Evolutionary conservation across 441 rosid species (phyloP).

Genomic region (Pelargonium cotyledonis): DNA sequence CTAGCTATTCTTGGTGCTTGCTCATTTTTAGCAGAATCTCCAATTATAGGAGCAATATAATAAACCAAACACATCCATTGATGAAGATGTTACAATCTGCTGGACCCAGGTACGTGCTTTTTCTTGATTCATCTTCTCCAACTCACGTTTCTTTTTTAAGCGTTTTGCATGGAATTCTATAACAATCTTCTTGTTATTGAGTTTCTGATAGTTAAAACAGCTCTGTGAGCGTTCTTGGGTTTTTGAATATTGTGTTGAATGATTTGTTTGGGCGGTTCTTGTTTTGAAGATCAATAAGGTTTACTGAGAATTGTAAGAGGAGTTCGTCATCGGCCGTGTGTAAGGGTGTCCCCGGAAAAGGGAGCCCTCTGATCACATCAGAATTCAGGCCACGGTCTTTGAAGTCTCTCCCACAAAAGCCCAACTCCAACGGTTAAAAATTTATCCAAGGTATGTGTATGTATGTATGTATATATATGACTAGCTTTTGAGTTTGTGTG

Average conservation of each 20-base stretch:
- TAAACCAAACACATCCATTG: neutral
- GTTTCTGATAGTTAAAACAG: neutral
- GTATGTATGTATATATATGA: too few relatives aligned
- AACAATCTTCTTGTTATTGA: neutral
- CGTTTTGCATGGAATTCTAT: too few relatives aligned
- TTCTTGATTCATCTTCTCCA: neutral
- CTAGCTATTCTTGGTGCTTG: neutral
- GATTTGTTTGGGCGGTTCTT: neutral
- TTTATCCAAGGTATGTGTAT: neutral
- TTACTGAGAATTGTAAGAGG: neutral
- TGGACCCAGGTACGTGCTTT: slow-evolving; percentile 4
- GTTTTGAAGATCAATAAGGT: neutral
- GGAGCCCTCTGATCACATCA: neutral
- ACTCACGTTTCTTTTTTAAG: too few relatives aligned
- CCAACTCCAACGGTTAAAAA: neutral
- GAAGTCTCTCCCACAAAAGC: neutral
- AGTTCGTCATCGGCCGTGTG: neutral
- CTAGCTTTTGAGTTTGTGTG: too few relatives aligned
- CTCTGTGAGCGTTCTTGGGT: neutral
- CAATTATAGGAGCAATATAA: neutral
- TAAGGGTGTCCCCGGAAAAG: neutral
- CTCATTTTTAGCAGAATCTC: neutral
- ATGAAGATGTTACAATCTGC: neutral
- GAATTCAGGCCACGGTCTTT: neutral
- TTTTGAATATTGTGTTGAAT: neutral